Evolutionary conservation across 2,329 filamentous ascomycete species (phyloP), one percentile per base, ranked within the genome.

Genomic region (Ascochyta clinopodiicola): DNA sequence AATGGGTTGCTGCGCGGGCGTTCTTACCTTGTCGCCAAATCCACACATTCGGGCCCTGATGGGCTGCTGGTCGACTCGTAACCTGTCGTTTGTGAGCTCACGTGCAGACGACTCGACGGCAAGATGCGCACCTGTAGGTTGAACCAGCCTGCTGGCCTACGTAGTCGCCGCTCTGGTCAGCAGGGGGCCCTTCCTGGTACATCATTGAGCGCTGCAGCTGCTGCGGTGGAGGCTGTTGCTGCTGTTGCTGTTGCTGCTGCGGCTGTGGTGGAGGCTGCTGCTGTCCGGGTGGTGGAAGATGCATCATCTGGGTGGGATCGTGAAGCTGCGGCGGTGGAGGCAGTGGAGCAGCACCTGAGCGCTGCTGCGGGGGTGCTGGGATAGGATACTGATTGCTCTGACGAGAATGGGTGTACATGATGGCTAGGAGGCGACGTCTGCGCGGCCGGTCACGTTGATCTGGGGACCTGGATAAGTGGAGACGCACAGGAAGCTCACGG

Each of bases 41-140:
- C 95, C 95, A 79, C 95, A 99, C 95, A 98, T 98, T 59, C 95
- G 90, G 63, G 95, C 95, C 68, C 95, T 87, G 68, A 91, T 84
- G 45, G 95, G 95, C 76, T 98, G 92, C 79, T 99, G 95, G 63
- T 91, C 87, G 57, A 97, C 91, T 63, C 88, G 81, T 45, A 96
- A 83, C 59, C 87, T 54, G 38, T 27, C 12, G 15, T 3, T 4
- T 48, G 25, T 54, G 38, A 54, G 51, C 34, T 32, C 89, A 75
- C 76, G 81, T 38, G 76, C 22, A 21, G 13, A 29, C 29, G 17
- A 15, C 7, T 35, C 15, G 37, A 12, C 24, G 19, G 4, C 24
- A 12, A 38, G 37, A 25, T 31, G 25, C 44, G 21, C 12, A 54
- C 51, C 49, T 57, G 57, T 65, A 68, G 9, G 47, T 57, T n/a